These are phyloP conservation scores for Pichia cactophila DNA, from an alignment of 1,139 yeast genomes.

Conservation along the genomic window DNA sequence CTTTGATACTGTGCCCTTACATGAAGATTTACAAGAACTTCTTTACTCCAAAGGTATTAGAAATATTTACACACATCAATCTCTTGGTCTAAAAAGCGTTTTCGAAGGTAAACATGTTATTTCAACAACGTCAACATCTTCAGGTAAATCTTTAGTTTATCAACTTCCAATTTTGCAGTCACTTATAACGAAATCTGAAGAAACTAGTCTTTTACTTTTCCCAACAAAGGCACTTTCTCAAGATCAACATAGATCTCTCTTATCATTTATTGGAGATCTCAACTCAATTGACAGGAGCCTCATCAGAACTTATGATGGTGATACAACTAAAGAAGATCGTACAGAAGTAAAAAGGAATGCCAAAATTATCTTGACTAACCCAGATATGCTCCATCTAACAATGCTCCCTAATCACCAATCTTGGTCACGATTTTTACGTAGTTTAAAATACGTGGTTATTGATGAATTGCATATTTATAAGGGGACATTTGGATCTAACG, in stretches of 20 bases:
- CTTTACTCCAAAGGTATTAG: constrained; percentile 35
- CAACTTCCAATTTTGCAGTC: constrained; percentile 72
- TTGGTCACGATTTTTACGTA: constrained; percentile 64
- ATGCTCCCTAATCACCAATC: constrained; percentile 66
- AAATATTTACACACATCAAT: constrained; percentile 72
- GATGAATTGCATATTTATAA: constrained; percentile 88
- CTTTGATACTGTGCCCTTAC: constrained; percentile 7
- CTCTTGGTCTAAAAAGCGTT: constrained; percentile 60
- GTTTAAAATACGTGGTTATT: constrained; percentile 66
- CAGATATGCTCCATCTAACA: constrained; percentile 85
- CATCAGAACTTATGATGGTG: constrained; percentile 90
- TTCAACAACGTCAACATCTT: constrained; percentile 87
- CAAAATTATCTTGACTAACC: constrained; percentile 83
- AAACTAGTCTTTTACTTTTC: constrained; percentile 80
- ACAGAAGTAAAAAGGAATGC: constrained; percentile 50
- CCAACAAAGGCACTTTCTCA: constrained; percentile 98
- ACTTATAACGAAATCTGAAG: constrained; percentile 39
- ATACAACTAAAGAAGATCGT: constrained; percentile 58
- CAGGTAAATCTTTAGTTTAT: constrained; percentile 89
- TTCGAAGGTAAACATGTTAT: constrained; percentile 56
- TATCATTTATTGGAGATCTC: constrained; percentile 45
- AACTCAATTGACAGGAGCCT: constrained; percentile 21
- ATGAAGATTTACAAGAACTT: constrained; percentile 8
- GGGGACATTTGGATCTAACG: constrained; percentile 90
- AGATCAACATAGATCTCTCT: constrained; percentile 80